Base-by-base conservation (phyloP, 2,329 filamentous ascomycete species). In the Colletotrichum acutatum region DNA sequence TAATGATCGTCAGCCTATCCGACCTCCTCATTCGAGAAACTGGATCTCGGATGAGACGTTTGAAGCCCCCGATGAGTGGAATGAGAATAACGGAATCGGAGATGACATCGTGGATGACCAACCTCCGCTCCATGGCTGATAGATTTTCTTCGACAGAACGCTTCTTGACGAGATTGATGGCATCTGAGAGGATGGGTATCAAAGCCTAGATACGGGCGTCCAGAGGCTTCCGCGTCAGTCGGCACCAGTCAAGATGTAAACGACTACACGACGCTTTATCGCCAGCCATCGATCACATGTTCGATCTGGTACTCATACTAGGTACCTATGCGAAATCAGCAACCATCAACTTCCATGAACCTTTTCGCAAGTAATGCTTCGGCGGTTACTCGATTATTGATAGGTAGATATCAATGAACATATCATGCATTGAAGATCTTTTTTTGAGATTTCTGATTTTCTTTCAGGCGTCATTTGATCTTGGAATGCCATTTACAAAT, bases 361-460 rank as follows among this genome's bases (percentile, higher is more conserved):
- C 42, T 19, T 49, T 1, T 9, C 19, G 4, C 19, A 22, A 49
- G 16, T 22, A 11, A n/a, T 22, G 3, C 2, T 22, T 49, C 16
- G 8, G 1, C 0, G 19, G 3, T 0, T 11, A 42, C 42, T n/a
- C 8, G 2, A 7, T 22, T 22, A 19, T 49, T 8, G 19, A 49
- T 22, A 22, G 2, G 12, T 42, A 46, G 19, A 22, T 9, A 5
- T 11, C 42, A 49, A n/a, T 42, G 5, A 42, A 19, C 6, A 0
- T 8, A 19, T 19, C 37, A 7, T 42, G 37, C 2, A 16, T 49
- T n/a, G 19, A 49, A 49, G n/a, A n/a, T 19, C n/a, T 49, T 11
- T 5, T 22, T n/a, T 5, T 0, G 37, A 8, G 16, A 42, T 5
- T 16, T 7, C 1, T 1, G 1, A 1, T 37, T 6, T 19, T 3